Evolutionary conservation across 768 basidiomycete species (phyloP).

Genomic region (Gloeophyllum trabeum): DNA sequence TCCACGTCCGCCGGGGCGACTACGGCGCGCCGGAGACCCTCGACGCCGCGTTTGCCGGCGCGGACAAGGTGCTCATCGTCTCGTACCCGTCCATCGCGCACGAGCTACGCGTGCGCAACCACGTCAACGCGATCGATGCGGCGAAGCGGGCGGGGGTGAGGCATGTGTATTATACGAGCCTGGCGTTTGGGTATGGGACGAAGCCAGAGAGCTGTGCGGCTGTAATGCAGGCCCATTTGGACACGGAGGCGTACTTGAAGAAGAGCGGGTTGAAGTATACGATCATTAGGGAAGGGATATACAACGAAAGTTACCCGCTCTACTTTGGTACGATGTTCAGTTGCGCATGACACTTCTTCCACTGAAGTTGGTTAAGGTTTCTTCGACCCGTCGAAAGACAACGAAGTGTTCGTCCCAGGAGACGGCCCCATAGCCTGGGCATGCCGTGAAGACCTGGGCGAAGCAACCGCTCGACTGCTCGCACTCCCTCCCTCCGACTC

Average conservation of each 20-base stretch:
- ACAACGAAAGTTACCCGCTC: conserved; percentile 20
- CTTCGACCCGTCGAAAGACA: conserved; percentile 11
- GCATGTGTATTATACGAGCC: conserved; percentile 24
- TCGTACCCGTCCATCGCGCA: conserved; percentile 21
- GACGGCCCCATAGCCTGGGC: conserved; percentile 26
- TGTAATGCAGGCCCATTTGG: conserved; percentile 21
- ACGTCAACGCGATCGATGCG: conserved; percentile 24
- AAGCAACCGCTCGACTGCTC: conserved; percentile 22
- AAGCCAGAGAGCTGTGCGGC: conserved; percentile 12
- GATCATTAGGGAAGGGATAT: conserved; percentile 23
- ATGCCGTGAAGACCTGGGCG: conserved; percentile 22
- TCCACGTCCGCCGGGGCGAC: conserved; percentile 19
- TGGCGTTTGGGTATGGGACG: conserved; percentile 16
- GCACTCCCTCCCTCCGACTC: conserved; percentile 4
- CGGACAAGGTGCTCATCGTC: conserved; percentile 21
- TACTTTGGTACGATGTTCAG: conserved; percentile 12
- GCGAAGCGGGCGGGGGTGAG: conserved; percentile 18
- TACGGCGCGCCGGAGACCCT: conserved; percentile 19
- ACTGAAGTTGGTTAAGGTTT: conserved; percentile 6
- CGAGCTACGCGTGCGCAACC: conserved; percentile 16
- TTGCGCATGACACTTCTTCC: background rate
- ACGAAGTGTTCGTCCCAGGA: conserved; percentile 17
- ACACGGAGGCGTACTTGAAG: conserved; percentile 20
- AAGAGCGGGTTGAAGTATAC: conserved; percentile 21
- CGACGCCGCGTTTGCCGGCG: conserved; percentile 20